Evolutionary conservation across 352 stramenopile genomes (phyloP).

Genomic region (Pythium aquatile): DNA sequence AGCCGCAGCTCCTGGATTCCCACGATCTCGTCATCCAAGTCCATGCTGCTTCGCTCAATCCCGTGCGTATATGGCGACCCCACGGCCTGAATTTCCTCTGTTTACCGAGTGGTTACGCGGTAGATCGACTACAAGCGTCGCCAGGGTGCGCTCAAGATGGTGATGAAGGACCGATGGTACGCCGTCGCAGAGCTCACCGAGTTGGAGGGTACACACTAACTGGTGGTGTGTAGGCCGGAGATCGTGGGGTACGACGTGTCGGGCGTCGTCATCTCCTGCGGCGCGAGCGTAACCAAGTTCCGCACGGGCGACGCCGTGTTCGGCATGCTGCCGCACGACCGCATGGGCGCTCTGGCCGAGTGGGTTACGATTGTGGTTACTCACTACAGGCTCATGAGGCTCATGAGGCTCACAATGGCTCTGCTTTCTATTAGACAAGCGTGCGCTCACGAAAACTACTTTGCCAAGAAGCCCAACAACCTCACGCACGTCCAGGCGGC

Average conservation of each 20-base stretch:
- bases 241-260: constrained; percentile 75
- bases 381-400: neutral
- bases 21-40: constrained; percentile 68
- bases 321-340: constrained; percentile 64
- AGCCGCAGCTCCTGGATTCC: constrained; percentile 45
- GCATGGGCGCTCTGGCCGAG: constrained; percentile 67
- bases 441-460: constrained; percentile 50
- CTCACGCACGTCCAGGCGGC: constrained; percentile 74
- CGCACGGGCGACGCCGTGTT: constrained; percentile 64
- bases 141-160: constrained; percentile 65
- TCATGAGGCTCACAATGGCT: neutral
- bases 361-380: constrained; percentile 21
- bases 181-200: too few species aligned
- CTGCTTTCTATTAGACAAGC: constrained; percentile 35
- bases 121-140: constrained; percentile 83
- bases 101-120: neutral
- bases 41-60: constrained; percentile 58
- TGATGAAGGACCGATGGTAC: constrained; percentile 39
- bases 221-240: constrained; percentile 38
- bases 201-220: neutral
- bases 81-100: neutral
- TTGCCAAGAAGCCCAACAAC: constrained; percentile 67
- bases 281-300: constrained; percentile 58
- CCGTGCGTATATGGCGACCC: constrained; percentile 30
- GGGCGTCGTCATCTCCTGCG: constrained; percentile 54